A percentile compares a stretch with the other conserved stretches of the same genome.
Conservation (phyloP, 1,284 basidiomycete genomes). For the Sutorius eximius region DNA sequence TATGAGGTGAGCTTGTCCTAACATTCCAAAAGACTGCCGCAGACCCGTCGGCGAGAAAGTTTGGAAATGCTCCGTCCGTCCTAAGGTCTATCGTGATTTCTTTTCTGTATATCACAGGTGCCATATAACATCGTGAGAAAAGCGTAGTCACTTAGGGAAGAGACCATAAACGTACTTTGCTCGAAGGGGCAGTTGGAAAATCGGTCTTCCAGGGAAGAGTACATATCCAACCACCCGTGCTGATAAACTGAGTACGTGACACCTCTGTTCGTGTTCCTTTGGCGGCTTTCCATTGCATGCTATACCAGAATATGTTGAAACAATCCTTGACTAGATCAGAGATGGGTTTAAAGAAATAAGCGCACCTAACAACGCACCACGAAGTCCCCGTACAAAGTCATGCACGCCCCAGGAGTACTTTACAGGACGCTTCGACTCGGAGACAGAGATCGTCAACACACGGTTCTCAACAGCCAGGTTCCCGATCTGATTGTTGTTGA, state of each 20-base stretch:
- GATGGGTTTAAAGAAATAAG: background rate
- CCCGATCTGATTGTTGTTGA: background rate
- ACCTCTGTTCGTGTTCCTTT: background rate
- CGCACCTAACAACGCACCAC: constrained; percentile 6
- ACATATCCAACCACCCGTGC: background rate
- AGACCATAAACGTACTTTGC: background rate
- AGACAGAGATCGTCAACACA: background rate
- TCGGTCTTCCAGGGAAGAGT: background rate
- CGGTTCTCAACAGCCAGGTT: constrained; percentile 1
- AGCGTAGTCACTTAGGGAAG: background rate
- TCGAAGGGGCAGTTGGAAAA: constrained; percentile 4
- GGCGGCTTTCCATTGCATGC: background rate
- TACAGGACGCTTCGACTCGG: constrained; percentile 4
- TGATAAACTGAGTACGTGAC: background rate
- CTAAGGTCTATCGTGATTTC: background rate
- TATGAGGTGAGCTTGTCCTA: background rate
- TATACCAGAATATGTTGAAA: background rate
- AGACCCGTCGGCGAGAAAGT: background rate
- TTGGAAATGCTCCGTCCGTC: background rate
- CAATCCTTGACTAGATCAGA: background rate
- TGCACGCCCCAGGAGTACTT: constrained; percentile 21
- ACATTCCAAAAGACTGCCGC: background rate
- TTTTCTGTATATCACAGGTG: background rate
- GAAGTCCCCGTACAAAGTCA: constrained; percentile 15
- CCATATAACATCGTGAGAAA: background rate